Conservation (phyloP, 2,329 filamentous ascomycete genomes). For the Orbilia javanica region DNA sequence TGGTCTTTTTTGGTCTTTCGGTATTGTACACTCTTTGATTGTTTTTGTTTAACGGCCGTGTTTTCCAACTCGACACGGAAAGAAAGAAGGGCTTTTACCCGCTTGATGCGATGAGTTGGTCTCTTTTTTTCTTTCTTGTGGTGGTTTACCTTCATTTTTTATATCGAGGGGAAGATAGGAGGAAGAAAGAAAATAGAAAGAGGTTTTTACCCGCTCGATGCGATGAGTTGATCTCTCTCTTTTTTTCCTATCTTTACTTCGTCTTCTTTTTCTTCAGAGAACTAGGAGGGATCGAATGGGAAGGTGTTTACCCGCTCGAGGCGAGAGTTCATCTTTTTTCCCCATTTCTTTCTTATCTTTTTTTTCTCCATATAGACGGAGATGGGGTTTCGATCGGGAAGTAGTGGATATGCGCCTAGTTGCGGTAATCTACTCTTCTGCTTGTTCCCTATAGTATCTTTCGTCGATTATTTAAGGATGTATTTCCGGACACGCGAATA, state of each 20-base stretch:
- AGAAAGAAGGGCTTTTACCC: conserved; percentile 29
- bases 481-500: conserved; percentile 7
- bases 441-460: background rate
- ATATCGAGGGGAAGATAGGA: too few species aligned
- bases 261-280: background rate
- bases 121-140: background rate
- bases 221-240: background rate
- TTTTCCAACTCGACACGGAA: conserved; percentile 2
- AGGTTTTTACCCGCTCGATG: too few species aligned
- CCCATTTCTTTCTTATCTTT: background rate
- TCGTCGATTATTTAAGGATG: too few species aligned
- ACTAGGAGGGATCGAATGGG: background rate
- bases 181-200: too few species aligned
- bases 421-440: background rate
- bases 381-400: background rate
- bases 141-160: background rate
- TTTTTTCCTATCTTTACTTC: too few species aligned
- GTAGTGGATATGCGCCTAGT: background rate
- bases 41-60: background rate
- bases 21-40: background rate
- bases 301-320: conserved; percentile 29
- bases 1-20: conserved; percentile 2
- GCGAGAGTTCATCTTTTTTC: conserved; percentile 30
- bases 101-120: conserved; percentile 41
- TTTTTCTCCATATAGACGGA: background rate